Percentiles rank a stretch among this genome's conserved stretches.
phyloP scores from a whole-genome alignment of 768 basidiomycete species.

The Coprinopsis cinerea region DNA sequence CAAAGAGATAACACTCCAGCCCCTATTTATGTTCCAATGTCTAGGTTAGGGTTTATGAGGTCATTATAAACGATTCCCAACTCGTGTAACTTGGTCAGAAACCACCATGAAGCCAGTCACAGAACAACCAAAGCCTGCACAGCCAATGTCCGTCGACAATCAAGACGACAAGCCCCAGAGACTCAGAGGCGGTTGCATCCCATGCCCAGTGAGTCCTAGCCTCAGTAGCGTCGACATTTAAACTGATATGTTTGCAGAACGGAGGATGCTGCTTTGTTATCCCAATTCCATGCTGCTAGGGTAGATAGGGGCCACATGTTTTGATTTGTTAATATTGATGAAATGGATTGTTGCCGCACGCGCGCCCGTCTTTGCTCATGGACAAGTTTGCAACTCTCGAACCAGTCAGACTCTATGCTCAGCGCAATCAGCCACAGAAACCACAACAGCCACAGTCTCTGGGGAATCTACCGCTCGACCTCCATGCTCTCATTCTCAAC shows the following conservation, averaged over 20 bases:
- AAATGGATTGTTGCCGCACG: background rate
- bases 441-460: constrained; percentile 34
- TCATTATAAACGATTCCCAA: no score
- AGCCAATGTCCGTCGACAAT: background rate
- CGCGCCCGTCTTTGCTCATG: constrained; percentile 36
- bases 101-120: background rate
- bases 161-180: background rate
- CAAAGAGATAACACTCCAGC: background rate
- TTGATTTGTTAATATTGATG: background rate
- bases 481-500: constrained; percentile 70
- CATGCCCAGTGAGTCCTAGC: constrained; percentile 18
- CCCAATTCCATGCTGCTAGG: constrained; percentile 27
- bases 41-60: constrained; percentile 4
- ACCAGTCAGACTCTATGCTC: constrained; percentile 54
- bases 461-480: constrained; percentile 72
- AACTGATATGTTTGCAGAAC: constrained; percentile 15
- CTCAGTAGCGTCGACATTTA: background rate
- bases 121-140: background rate
- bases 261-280: constrained; percentile 32
- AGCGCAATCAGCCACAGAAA: constrained; percentile 2
- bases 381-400: constrained; percentile 86
- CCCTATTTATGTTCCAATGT: background rate
- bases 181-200: constrained; percentile 24
- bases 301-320: background rate
- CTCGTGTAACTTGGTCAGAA: no score